Evolutionary conservation across 2,329 filamentous ascomycete species (phyloP).

Genomic region (Emericellopsis cladophorae): DNA sequence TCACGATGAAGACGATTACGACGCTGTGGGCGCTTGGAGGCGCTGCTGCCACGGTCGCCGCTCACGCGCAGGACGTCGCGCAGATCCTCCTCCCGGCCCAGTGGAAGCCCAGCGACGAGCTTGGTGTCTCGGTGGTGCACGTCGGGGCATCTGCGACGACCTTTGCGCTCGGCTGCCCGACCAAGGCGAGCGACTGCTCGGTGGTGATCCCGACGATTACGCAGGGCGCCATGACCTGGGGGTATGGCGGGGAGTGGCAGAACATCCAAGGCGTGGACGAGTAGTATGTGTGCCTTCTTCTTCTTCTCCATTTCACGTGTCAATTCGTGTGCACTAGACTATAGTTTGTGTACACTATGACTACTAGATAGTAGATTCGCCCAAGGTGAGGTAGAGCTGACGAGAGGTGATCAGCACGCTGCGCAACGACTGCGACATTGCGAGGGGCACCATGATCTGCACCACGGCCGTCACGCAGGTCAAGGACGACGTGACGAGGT

Average conservation of each 20-base stretch:
- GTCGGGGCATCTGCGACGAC: background rate
- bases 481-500: background rate
- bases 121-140: background rate
- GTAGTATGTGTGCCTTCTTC: background rate
- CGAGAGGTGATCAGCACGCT: background rate
- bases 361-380: no score
- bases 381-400: background rate
- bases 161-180: background rate
- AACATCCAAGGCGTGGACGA: background rate
- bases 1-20: background rate
- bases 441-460: background rate
- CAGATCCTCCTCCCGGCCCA: background rate
- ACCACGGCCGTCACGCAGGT: slow-evolving; percentile 1
- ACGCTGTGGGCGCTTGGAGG: background rate
- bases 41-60: background rate
- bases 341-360: no score
- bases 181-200: background rate
- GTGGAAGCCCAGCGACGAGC: background rate
- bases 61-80: background rate
- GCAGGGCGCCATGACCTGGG: slow-evolving; percentile 1
- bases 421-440: background rate
- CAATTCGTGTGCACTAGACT: background rate
- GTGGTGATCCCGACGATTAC: background rate
- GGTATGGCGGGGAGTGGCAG: background rate
- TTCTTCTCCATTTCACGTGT: background rate